Evolutionary conservation across 108 stramenopile genomes (phyloP).

Genomic region (Cylindrotheca closterium): DNA sequence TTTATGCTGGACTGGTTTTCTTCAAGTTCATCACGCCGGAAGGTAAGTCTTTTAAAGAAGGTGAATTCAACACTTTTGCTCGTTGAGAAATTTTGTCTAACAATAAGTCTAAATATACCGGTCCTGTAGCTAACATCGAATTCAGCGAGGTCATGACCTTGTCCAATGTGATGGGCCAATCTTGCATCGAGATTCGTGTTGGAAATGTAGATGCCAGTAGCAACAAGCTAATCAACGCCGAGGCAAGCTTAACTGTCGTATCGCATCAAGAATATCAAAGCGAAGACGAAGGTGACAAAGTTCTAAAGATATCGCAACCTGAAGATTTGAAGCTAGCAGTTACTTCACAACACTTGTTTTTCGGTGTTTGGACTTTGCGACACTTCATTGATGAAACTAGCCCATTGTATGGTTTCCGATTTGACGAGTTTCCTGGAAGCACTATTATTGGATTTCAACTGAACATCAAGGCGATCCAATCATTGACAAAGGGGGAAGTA

Average conservation of each 20-base stretch:
- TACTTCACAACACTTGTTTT: not conserved
- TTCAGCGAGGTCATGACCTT: conserved; percentile 15
- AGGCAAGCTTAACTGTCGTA: not conserved
- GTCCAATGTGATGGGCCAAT: conserved; percentile 12
- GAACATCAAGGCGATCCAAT: conserved; percentile 12
- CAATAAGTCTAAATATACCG: too few relatives aligned
- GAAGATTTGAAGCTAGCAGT: not conserved
- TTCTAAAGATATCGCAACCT: not conserved
- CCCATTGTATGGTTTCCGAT: conserved; percentile 34
- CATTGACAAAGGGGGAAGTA: not conserved
- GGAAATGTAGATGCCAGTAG: conserved; percentile 13
- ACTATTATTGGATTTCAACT: not conserved
- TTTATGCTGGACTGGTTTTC: conserved; percentile 20
- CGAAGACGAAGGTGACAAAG: not conserved
- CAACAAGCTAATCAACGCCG: not conserved
- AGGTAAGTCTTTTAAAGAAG: too few relatives aligned
- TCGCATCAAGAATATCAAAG: not conserved
- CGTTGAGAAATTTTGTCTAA: too few relatives aligned
- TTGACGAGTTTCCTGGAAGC: conserved; percentile 4
- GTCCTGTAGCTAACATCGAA: conserved; percentile 7
- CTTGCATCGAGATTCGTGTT: conserved; percentile 17
- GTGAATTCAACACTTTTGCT: too few relatives aligned
- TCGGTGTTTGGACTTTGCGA: conserved; percentile 50
- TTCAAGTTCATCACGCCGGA: conserved; percentile 12
- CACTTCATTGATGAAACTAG: conserved; percentile 59